Evolutionary conservation across 2,329 filamentous ascomycete species (phyloP), one percentile per base, ranked within the genome.

Genomic region (Aspergillus fructus): DNA sequence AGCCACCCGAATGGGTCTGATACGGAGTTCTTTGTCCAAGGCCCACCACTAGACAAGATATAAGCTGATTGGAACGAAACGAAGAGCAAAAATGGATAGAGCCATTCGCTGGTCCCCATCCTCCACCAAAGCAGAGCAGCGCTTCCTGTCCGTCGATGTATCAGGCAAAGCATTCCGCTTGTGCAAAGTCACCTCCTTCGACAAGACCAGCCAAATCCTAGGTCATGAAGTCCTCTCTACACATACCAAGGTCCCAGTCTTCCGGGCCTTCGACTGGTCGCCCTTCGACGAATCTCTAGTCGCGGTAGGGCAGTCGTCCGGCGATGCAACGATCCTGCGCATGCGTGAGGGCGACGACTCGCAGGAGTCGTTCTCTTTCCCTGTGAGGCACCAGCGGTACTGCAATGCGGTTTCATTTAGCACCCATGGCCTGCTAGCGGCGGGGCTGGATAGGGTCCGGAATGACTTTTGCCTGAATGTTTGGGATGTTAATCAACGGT

Each of bases 191-290:
- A 74, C 71, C 9, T 65, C 68, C 5, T 71, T 75, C 50, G 66
- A 72, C 49, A 70, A 73, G 27, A 11, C 27, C 9, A 30, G 27
- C 46, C 69, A 67, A 13, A 73, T 71, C 17, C 65, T 86, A 53
- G 72, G 77, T 19, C 84, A 85, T 73, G 78, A 82, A 53, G 76
- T 82, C 19, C 66, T 86, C 6, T 78, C 80, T 17, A 77, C 79
- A 2, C 79, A 81, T 55, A 79, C 79, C 63, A 81, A 82, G 60
- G 78, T 87, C 2, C 83, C 84, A 27, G 79, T 81, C 27, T 87
- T 87, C 66, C 83, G 83, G 40, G 85, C 85, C 13, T 88, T 88
- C 70, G 85, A 87, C 69, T 88, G 85, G 85, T 87, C 84, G 6
- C 81, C 82, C 53, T 77, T 76, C 37, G 78, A 86, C 62, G 81